A percentile compares a stretch with the other conserved stretches of the same genome.
phyloP scores from a whole-genome alignment of 768 basidiomycete genomes.

The Tricholoma terreum region DNA sequence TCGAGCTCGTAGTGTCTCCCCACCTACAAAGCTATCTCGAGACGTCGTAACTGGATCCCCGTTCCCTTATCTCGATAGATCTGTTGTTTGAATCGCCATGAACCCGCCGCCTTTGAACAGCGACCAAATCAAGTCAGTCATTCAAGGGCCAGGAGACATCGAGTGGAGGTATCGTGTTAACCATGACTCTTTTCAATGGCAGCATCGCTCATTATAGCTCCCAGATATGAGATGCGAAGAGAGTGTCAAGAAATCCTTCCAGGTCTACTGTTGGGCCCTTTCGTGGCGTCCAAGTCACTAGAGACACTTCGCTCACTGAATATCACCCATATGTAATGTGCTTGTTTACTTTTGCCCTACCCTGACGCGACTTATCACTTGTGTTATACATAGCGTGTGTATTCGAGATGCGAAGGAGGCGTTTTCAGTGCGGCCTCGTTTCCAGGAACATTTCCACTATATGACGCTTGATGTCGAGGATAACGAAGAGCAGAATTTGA shows the following conservation, averaged over 20 bases:
- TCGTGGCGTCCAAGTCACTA: slow-evolving; percentile 82
- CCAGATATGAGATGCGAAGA: slow-evolving; percentile 92
- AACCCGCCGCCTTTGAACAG: slow-evolving; percentile 24
- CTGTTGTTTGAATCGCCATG: neutral
- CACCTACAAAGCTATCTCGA: neutral
- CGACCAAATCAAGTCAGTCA: slow-evolving; percentile 53
- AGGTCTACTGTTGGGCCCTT: slow-evolving; percentile 79
- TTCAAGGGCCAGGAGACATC: slow-evolving; percentile 77
- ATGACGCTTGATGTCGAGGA: slow-evolving; percentile 85
- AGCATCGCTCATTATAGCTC: neutral
- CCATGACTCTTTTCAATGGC: neutral
- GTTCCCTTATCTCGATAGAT: neutral
- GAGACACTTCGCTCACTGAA: slow-evolving; percentile 60
- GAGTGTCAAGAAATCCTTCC: slow-evolving; percentile 91
- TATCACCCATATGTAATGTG: slow-evolving; percentile 77
- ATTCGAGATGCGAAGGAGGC: slow-evolving; percentile 89
- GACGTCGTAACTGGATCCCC: neutral
- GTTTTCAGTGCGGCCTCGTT: slow-evolving; percentile 84
- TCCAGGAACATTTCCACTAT: slow-evolving; percentile 75
- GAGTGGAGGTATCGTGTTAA: slow-evolving; percentile 70
- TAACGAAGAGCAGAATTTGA: slow-evolving; percentile 93
- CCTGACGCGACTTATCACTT: slow-evolving; percentile 15
- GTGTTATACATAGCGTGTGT: slow-evolving; percentile 58
- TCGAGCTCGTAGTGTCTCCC: no score
- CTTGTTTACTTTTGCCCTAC: slow-evolving; percentile 3